Conservation (phyloP, 2,329 filamentous ascomycete species). For the Davidsoniella eucalypti region DNA sequence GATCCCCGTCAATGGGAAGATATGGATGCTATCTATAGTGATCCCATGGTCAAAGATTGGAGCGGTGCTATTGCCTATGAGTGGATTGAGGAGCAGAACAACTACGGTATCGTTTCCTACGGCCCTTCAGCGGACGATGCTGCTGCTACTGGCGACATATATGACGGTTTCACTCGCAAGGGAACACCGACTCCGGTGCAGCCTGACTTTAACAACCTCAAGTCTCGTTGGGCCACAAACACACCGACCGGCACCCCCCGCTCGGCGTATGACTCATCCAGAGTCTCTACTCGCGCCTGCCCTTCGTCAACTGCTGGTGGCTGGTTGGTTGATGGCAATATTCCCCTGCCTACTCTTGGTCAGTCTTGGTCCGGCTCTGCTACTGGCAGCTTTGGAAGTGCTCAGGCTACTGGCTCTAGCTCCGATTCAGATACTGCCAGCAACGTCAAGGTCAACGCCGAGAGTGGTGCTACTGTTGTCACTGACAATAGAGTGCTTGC, state of each 20-base stretch:
- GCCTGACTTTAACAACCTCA: slow-evolving; percentile 67
- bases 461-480: not conserved
- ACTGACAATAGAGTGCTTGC: slow-evolving; percentile 1
- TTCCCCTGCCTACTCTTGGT: slow-evolving; percentile 52
- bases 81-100: slow-evolving; percentile 72
- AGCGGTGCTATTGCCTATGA: slow-evolving; percentile 77
- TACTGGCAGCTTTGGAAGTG: not conserved
- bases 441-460: not conserved
- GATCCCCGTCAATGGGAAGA: slow-evolving; percentile 50
- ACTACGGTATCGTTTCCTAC: slow-evolving; percentile 70
- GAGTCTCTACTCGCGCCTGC: slow-evolving; percentile 48
- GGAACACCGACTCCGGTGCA: slow-evolving; percentile 57
- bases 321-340: slow-evolving; percentile 59
- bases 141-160: slow-evolving; percentile 30
- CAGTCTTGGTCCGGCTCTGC: slow-evolving; percentile 21
- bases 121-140: slow-evolving; percentile 39
- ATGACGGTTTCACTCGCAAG: slow-evolving; percentile 50
- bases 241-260: slow-evolving; percentile 51
- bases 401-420: not conserved
- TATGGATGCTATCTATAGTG: slow-evolving; percentile 60
- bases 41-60: slow-evolving; percentile 51
- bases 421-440: not conserved
- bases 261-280: slow-evolving; percentile 45
- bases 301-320: slow-evolving; percentile 49
- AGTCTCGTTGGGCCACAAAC: slow-evolving; percentile 57